Conservation (phyloP, 1,139 yeast species). For the Petasospora rhodanensis region DNA sequence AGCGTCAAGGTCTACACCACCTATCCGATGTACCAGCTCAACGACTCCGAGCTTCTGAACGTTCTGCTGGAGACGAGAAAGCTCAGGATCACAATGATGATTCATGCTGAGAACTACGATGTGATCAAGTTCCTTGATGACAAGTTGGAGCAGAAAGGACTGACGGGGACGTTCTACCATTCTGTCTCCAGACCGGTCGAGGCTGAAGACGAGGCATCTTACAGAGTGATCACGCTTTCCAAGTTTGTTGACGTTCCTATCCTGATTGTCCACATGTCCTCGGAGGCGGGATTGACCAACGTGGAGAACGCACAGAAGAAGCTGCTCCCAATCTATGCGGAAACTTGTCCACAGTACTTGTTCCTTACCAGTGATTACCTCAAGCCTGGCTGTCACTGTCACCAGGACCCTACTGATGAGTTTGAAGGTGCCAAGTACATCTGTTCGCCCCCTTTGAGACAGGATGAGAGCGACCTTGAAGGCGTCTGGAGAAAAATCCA, state of each 20-base stretch:
- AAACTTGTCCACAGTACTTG: constrained; percentile 47
- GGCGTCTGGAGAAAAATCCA: constrained; percentile 42
- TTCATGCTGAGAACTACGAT: constrained; percentile 47
- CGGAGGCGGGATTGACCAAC: constrained; percentile 37
- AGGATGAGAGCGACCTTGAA: constrained; percentile 33
- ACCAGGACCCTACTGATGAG: constrained; percentile 24
- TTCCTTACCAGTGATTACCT: constrained; percentile 36
- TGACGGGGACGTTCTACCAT: constrained; percentile 40
- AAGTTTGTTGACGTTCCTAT: constrained; percentile 40
- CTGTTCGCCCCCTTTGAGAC: constrained; percentile 46
- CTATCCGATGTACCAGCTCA: constrained; percentile 38
- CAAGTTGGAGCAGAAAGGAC: constrained; percentile 32
- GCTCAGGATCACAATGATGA: constrained; percentile 40
- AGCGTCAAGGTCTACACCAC: constrained; percentile 45
- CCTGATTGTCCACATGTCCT: constrained; percentile 44
- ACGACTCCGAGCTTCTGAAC: constrained; percentile 37
- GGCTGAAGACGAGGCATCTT: constrained; percentile 47
- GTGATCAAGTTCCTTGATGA: constrained; percentile 39
- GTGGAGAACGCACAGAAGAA: constrained; percentile 39
- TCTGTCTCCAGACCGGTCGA: constrained; percentile 40
- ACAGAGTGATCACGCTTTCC: constrained; percentile 41
- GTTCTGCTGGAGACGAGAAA: constrained; percentile 37
- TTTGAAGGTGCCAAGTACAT: constrained; percentile 45
- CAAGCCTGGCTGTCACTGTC: constrained; percentile 28
- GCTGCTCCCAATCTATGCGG: constrained; percentile 40